Base-by-base conservation (phyloP, 768 basidiomycete species). In the Dendrothele bispora region DNA sequence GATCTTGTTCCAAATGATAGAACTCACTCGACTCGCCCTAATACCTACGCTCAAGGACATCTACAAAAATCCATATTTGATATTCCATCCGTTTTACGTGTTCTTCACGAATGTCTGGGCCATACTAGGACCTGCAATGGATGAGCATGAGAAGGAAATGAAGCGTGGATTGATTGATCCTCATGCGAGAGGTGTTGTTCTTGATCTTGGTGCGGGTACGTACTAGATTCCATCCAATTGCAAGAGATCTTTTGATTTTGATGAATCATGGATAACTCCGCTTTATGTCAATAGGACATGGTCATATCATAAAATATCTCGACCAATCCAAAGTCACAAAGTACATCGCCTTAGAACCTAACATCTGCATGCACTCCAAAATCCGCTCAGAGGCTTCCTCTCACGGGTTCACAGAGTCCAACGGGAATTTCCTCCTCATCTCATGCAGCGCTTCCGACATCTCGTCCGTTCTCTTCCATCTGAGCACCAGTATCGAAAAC, bases 331-430 rank as follows among this genome's bases (percentile, higher is more conserved):
- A 64, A 22, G 82, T 89, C 15, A 74, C 78, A 1, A 79, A 71
- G 58, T 89, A 90, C 54, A 67, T 89, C 41, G 88, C 86, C 2
- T 60, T 90, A 3, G 88, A 89, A 56, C 88, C 88, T 7, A 89
- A 88, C 54, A 45, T 51, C 3, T 63, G 68, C 46, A 87, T 88
- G 86, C 85, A 89, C 57, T 46, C 66, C 4, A 58, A 70, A n/a
- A 76, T 91, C 29, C 75, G 80, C 22, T 59, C 55, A 2, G 58
- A 61, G 3, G 86, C 86, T 3, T 58, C 64, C 25, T 60, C 63
- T 3, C 74, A 69, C 5, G 84, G 86, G 1, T 86, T 73, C 58
- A 64, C 48, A 8, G 83, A 86, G 53, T 62, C 63, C 10, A 69
- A 73, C n/a, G 79, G 79, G 3, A 71, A 75, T 0, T 66, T 88